These are phyloP conservation scores for Pterulicium gracile DNA, from an alignment of 1,284 basidiomycete genomes.

Conservation along the genomic window DNA sequence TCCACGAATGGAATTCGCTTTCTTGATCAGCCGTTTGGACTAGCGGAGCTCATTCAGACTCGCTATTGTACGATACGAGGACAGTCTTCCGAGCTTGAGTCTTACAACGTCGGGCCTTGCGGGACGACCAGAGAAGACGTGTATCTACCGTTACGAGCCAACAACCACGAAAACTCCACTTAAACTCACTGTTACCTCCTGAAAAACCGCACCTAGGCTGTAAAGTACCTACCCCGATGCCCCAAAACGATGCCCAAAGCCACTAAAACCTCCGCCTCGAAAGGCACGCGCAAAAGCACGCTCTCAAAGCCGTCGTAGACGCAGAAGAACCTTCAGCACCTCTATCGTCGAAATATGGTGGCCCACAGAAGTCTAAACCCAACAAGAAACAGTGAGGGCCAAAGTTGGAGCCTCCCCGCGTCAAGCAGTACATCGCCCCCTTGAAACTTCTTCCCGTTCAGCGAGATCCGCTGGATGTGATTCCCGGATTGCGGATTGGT, in stretches of 20 bases:
- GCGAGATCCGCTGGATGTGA: slow-evolving; percentile 86
- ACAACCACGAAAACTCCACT: no score
- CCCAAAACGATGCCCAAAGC: slow-evolving; percentile 9
- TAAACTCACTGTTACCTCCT: no score
- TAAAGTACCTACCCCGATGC: no score
- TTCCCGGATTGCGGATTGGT: slow-evolving; percentile 60
- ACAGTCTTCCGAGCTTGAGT: no score
- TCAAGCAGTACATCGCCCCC: slow-evolving; percentile 80
- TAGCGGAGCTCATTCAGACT: no score
- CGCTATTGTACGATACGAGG: no score
- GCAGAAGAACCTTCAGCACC: slow-evolving; percentile 10
- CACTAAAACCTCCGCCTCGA: slow-evolving; percentile 68
- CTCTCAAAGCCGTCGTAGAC: slow-evolving; percentile 50
- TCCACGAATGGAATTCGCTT: no score
- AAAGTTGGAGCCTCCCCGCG: slow-evolving; percentile 58
- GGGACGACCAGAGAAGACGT: no score
- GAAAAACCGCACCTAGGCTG: no score
- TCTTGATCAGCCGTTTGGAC: no score
- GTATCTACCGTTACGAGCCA: no score
- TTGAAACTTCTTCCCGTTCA: slow-evolving; percentile 76
- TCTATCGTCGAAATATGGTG: slow-evolving; percentile 10
- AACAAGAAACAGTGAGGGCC: slow-evolving; percentile 33
- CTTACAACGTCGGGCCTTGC: no score
- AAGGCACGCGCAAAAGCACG: slow-evolving; percentile 79
- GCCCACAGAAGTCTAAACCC: slow-evolving; percentile 20